phyloP scores from a whole-genome alignment of 2,329 filamentous ascomycete species.

The Aspergillus persii region DNA sequence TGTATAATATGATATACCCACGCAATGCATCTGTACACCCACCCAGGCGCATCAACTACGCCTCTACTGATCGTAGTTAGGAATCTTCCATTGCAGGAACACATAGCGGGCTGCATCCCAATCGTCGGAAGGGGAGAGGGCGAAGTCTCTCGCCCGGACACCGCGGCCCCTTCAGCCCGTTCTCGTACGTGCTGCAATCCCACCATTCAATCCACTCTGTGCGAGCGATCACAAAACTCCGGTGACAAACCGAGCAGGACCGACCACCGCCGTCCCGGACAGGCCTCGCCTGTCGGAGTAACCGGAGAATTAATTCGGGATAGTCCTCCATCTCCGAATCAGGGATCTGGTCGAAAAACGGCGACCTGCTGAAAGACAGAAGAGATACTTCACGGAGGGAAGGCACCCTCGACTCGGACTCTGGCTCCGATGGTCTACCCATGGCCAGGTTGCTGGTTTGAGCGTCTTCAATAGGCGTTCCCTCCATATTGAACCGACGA shows the following conservation, averaged over 20 bases:
- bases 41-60: background rate
- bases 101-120: conserved; percentile 43
- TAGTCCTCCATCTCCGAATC: conserved; percentile 34
- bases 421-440: background rate
- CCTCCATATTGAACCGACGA: conserved; percentile 35
- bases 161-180: conserved; percentile 34
- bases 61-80: background rate
- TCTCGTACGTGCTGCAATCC: conserved; percentile 42
- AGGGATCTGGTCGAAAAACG: conserved; percentile 36
- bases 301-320: conserved; percentile 32
- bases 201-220: conserved; percentile 47
- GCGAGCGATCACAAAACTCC: conserved; percentile 41
- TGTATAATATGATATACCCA: background rate
- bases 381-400: conserved; percentile 46
- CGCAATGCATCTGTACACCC: background rate
- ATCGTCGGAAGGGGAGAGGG: conserved; percentile 40
- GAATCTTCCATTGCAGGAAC: conserved; percentile 19
- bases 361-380: conserved; percentile 36
- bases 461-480: conserved; percentile 19
- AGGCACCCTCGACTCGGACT: conserved; percentile 27
- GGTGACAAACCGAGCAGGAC: conserved; percentile 41
- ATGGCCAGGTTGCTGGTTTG: conserved; percentile 4
- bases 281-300: conserved; percentile 35
- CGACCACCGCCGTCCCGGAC: conserved; percentile 39
- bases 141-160: conserved; percentile 30